These are phyloP conservation scores for Tuber microsphaerosporum DNA, from an alignment of 495 filamentous ascomycete species.

Conservation along the genomic window DNA sequence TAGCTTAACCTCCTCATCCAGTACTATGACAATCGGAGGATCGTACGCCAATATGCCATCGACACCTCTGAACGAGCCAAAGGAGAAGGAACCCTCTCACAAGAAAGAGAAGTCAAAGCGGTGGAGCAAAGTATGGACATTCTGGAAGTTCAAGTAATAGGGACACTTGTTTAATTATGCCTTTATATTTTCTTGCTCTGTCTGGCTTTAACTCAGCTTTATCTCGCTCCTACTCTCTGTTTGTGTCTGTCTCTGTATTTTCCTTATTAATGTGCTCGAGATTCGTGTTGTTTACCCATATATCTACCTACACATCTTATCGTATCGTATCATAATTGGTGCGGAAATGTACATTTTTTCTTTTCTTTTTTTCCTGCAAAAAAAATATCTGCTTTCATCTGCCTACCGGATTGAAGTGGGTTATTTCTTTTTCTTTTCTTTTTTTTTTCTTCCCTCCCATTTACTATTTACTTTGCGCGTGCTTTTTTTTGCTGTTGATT, in stretches of 20 bases:
- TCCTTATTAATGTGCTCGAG: background rate
- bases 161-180: background rate
- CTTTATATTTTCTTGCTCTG: background rate
- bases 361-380: background rate
- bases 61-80: constrained; percentile 28
- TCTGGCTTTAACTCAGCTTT: background rate
- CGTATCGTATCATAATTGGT: background rate
- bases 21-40: constrained; percentile 42
- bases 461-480: background rate
- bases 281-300: background rate
- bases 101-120: constrained; percentile 37
- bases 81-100: constrained; percentile 25
- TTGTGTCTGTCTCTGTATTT: background rate
- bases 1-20: constrained; percentile 39
- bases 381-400: background rate
- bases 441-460: background rate
- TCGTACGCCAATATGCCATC: constrained; percentile 37
- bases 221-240: background rate
- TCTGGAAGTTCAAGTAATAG: constrained; percentile 39
- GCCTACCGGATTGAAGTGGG: background rate
- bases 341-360: constrained; percentile 3
- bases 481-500: background rate
- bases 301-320: background rate
- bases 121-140: constrained; percentile 40
- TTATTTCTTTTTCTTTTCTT: background rate